A percentile compares a stretch with the other conserved stretches of the same genome.
These are phyloP conservation scores for Rhizopus microsporus DNA, from an alignment of 371 early-diverging fungal species.

Conservation along the genomic window DNA sequence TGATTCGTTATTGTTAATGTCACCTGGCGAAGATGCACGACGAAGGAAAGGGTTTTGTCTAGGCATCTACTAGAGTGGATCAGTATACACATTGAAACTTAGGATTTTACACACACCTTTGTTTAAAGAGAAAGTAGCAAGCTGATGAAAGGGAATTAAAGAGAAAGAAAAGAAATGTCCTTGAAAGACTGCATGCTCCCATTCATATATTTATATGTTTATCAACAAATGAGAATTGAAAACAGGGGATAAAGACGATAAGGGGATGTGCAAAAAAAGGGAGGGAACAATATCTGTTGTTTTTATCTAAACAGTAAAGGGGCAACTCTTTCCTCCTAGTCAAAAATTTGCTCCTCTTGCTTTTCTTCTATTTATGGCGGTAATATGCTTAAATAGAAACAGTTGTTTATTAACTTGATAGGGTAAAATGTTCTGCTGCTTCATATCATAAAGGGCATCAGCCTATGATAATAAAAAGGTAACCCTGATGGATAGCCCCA, in stretches of 20 bases:
- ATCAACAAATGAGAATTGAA: neutral
- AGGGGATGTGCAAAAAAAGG: neutral
- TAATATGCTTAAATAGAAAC: no score
- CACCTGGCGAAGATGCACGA: constrained; percentile 31
- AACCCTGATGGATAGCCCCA: no score
- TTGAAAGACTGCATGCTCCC: neutral
- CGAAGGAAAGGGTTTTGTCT: constrained; percentile 34
- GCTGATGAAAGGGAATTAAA: neutral
- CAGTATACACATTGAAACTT: neutral
- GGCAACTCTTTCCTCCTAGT: neutral
- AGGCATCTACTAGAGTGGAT: constrained; percentile 15
- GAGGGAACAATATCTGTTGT: neutral
- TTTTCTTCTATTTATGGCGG: no score
- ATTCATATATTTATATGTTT: constrained; percentile 3
- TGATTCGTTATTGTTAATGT: constrained; percentile 10
- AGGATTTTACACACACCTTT: neutral
- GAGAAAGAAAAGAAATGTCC: neutral
- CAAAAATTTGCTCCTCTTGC: neutral
- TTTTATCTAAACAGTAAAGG: constrained; percentile 3
- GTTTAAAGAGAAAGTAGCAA: neutral
- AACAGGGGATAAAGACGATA: neutral
- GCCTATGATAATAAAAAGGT: no score
- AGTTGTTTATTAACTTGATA: no score
- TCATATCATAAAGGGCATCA: no score
- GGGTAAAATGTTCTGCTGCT: no score